Evolutionary conservation across 2,329 filamentous ascomycete genomes (phyloP), one percentile per base, ranked within the genome.

Genomic region (Rhinocladiella similis): DNA sequence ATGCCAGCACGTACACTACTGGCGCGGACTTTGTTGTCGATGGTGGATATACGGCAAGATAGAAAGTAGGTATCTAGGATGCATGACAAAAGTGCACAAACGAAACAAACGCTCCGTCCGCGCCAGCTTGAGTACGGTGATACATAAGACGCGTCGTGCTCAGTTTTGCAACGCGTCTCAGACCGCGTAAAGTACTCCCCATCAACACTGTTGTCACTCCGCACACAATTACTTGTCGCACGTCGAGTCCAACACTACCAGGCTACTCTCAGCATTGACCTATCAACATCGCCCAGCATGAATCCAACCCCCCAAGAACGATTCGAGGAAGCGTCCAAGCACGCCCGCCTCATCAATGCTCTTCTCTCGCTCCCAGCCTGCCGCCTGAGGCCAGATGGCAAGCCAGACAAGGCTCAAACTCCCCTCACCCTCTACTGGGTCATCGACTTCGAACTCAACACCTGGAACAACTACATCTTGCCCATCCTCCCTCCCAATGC

Each of bases 1-100:
- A 95, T 71, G 90, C 89, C 3, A 83, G 87, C 13, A 89, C 84
- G 50, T 95, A 90, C 74, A 91, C 87, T 19, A 94, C 90, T 7
- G 90, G 84, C 0, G 78, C 82, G 13, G 86, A 91, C 70, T 77
- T 93, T 59, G 74, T 89, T 60, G 83, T 91, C 46, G 90, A 93
- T 69, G 89, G 89, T 58, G 88, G 88, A 50, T 90, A 90, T 77
- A 78, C 52, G 10, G 29, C 29, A 3, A 33, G 6, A 33, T 33
- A 33, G 10, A n/a, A n/a, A n/a, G n/a, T n/a, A n/a, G n/a, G n/a
- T n/a, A n/a, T n/a, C n/a, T n/a, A n/a, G n/a, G n/a, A n/a, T n/a
- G n/a, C n/a, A n/a, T n/a, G n/a, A n/a, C n/a, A n/a, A n/a, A n/a
- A n/a, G n/a, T n/a, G 29, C 29, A 33, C 29, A 12, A 4, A 33